phyloP scores from a whole-genome alignment of 257 asterid genomes.

The Solanum gracilifrons region DNA sequence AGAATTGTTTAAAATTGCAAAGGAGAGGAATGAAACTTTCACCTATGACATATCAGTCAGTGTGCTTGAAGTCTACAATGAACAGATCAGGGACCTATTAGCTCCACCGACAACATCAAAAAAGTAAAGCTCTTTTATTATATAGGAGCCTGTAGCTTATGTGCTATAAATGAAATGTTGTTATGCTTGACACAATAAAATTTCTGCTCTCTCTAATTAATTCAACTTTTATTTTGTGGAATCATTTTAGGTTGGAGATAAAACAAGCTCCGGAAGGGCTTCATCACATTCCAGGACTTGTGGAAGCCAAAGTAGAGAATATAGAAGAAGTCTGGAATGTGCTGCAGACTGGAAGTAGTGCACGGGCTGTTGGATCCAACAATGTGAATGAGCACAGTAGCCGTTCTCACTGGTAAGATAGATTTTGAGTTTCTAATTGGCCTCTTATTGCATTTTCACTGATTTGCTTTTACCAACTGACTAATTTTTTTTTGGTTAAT shows the following conservation, averaged over 20 bases:
- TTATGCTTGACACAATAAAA: neutral
- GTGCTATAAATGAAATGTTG: neutral
- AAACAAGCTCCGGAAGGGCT: conserved; percentile 91
- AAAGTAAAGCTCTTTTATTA: conserved; percentile 34
- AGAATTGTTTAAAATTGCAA: conserved; percentile 67
- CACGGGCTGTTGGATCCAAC: conserved; percentile 90
- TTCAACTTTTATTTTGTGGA: neutral
- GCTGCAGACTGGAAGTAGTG: conserved; percentile 87
- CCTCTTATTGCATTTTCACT: neutral
- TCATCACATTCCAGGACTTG: conserved; percentile 89
- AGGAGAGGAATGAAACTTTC: conserved; percentile 60
- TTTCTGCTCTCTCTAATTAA: neutral
- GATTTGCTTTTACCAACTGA: neutral
- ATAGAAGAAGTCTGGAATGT: conserved; percentile 81
- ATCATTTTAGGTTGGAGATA: conserved; percentile 65
- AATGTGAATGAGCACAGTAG: conserved; percentile 97
- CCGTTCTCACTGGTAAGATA: conserved; percentile 93
- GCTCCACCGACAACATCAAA: conserved; percentile 61
- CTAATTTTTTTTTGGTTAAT: neutral
- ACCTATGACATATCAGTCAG: conserved; percentile 77
- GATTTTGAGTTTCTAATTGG: neutral
- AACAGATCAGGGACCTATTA: conserved; percentile 84
- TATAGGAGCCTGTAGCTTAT: neutral
- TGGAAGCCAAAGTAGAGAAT: conserved; percentile 77
- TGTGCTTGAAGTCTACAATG: conserved; percentile 97